Base-by-base conservation (phyloP, 768 basidiomycete species). In the Saitozyma podzolica region DNA sequence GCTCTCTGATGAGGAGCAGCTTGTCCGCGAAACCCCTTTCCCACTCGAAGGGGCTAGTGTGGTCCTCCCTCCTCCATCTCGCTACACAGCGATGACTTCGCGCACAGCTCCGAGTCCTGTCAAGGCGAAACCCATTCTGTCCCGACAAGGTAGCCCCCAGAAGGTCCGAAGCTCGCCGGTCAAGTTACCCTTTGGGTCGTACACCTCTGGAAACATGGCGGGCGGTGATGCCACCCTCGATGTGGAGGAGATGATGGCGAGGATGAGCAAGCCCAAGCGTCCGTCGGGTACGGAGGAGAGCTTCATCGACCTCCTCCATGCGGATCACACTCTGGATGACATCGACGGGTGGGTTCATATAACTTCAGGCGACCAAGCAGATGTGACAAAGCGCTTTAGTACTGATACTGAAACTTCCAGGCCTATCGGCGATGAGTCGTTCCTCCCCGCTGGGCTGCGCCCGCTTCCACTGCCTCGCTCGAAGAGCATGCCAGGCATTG, bases 201-300 rank as follows among this genome's bases (percentile, higher is more conserved):
- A 29, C 20, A 17, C 47, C 58, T 13, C 14, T 6, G 45, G 20
- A 50, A 48, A 9, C 40, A 47, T 40, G 11, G 37, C 10, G 20
- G 59, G 17, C 4, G 68, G 55, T 7, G 68, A 75, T 63, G 29
- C 63, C 40, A 72, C 70, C 0, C 45, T 75, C 47, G 74, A 75
- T 48, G 59, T 75, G 5, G 56, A 60, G 39, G 69, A 68, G 48
- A 48, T 75, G 47, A 71, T 75, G 64, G 69, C 67, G 10, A 58
- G 37, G 45, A 58, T 69, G 19, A 42, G 45, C n/a, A 73, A 69
- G 54, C 67, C 64, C 13, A 69, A 73, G 39, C 50, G 67, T 54
- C 58, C 59, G 11, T 64, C 64, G 17, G 71, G 71, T 19, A 70
- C 67, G 0, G 74, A 75, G 51, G 74, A 75, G 51, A 75, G 74